These are phyloP conservation scores for Teunomyces tritomae DNA, from an alignment of 805 yeast genomes.

Conservation along the genomic window DNA sequence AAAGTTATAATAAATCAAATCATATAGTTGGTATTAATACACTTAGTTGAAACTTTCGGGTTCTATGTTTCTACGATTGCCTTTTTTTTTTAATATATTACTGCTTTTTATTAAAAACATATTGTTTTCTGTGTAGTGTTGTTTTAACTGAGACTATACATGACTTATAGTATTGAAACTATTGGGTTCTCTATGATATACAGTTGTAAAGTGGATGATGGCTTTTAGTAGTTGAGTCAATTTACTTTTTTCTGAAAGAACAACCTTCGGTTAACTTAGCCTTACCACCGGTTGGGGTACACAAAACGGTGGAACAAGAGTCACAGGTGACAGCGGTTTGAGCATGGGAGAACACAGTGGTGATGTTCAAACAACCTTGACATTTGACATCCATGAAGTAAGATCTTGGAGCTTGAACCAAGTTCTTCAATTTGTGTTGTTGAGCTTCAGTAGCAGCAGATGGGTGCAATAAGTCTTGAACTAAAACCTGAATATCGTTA, in stretches of 20 bases:
- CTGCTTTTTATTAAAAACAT: constrained; percentile 1
- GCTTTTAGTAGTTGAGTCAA: constrained; percentile 1
- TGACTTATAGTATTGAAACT: constrained; percentile 2
- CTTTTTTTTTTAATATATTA: not conserved
- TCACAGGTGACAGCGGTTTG: constrained; percentile 99
- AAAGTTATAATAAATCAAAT: constrained; percentile 10
- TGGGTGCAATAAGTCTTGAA: constrained; percentile 98
- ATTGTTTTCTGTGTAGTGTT: not conserved
- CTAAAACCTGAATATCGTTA: constrained; percentile 70
- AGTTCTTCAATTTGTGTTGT: constrained; percentile 95
- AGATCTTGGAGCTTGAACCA: constrained; percentile 98
- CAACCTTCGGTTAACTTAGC: constrained; percentile 99
- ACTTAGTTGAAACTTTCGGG: too few species aligned
- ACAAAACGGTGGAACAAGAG: constrained; percentile 95
- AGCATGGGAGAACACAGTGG: constrained; percentile 99
- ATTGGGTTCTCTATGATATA: constrained; percentile 1
- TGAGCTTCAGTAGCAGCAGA: constrained; percentile 93
- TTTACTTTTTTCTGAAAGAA: constrained; percentile 98
- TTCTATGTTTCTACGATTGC: not conserved
- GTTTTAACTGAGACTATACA: not conserved
- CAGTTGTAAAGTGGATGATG: not conserved
- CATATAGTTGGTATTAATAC: not conserved
- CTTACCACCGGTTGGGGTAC: constrained; percentile 99
- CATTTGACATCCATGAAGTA: constrained; percentile 99
- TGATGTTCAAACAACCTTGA: constrained; percentile 98